Conservation (phyloP, 345 rosid genomes). For the Kernera saxatilis region DNA sequence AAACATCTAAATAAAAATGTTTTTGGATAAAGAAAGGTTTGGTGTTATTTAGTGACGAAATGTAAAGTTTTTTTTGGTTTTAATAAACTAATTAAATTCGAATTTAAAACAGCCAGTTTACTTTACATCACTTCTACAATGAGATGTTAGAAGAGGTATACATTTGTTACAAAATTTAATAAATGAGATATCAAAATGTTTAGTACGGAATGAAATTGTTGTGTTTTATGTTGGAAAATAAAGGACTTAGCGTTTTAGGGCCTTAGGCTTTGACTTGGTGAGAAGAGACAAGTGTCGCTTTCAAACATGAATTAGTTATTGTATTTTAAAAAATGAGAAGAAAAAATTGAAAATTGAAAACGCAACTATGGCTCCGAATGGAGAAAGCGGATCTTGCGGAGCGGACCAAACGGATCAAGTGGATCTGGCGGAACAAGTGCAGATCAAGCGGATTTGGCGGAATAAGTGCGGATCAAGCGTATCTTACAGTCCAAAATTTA, state of each 20-base stretch:
- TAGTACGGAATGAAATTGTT: not conserved
- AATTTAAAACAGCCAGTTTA: not conserved
- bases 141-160: not conserved
- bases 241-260: slow-evolving; percentile 16
- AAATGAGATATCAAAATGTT: not conserved
- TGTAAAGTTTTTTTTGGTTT: not conserved
- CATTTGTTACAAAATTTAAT: not conserved
- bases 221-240: slow-evolving; percentile 22
- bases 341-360: not conserved
- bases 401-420: no score
- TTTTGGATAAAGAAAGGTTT: not conserved
- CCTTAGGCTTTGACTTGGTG: slow-evolving; percentile 41
- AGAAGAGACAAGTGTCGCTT: slow-evolving; percentile 22
- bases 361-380: no score
- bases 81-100: not conserved
- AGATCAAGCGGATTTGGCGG: no score
- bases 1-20: not conserved
- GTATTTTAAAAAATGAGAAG: not conserved
- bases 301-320: not conserved
- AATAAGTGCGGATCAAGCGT: no score
- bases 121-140: not conserved
- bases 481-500: no score
- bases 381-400: no score
- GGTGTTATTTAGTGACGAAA: not conserved
- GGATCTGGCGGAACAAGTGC: no score